phyloP scores from a whole-genome alignment of 352 stramenopile species.

The Aphanomyces invadans region DNA sequence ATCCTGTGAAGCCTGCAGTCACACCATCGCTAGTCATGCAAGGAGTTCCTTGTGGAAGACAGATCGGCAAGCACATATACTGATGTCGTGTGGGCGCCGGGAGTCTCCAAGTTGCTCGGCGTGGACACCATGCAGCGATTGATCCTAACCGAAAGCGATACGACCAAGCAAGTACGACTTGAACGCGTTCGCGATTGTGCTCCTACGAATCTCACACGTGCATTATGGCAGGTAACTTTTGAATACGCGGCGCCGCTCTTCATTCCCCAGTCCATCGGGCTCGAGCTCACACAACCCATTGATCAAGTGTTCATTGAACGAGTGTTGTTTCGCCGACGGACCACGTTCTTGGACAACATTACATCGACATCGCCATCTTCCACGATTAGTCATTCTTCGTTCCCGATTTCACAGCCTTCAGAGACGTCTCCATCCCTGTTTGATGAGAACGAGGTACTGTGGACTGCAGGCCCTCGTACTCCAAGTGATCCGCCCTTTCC shows the following conservation, averaged over 20 bases:
- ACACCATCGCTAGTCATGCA: slow-evolving; percentile 3
- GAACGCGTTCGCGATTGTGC: background rate
- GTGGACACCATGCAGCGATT: slow-evolving; percentile 8
- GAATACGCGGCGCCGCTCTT: slow-evolving; percentile 21
- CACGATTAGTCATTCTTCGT: background rate
- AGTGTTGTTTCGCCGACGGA: slow-evolving; percentile 8
- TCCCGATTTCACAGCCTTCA: no score
- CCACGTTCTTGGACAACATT: background rate
- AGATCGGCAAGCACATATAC: background rate
- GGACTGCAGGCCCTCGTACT: no score
- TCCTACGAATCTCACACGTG: background rate
- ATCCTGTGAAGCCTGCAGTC: background rate
- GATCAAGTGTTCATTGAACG: slow-evolving; percentile 8
- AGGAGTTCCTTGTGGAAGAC: slow-evolving; percentile 18
- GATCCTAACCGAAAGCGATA: background rate
- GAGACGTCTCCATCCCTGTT: no score
- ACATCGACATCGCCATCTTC: background rate
- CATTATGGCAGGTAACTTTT: background rate
- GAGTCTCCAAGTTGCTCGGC: slow-evolving; percentile 7
- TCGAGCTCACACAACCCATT: slow-evolving; percentile 6
- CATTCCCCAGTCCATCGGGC: slow-evolving; percentile 1
- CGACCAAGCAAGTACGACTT: background rate
- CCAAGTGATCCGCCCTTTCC: no score
- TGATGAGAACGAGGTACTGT: no score
- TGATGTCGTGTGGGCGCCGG: slow-evolving; percentile 6